Evolutionary conservation across 257 asterid species (phyloP), one percentile per base, ranked within the genome.

Genomic region (Capsicum baccatum): DNA sequence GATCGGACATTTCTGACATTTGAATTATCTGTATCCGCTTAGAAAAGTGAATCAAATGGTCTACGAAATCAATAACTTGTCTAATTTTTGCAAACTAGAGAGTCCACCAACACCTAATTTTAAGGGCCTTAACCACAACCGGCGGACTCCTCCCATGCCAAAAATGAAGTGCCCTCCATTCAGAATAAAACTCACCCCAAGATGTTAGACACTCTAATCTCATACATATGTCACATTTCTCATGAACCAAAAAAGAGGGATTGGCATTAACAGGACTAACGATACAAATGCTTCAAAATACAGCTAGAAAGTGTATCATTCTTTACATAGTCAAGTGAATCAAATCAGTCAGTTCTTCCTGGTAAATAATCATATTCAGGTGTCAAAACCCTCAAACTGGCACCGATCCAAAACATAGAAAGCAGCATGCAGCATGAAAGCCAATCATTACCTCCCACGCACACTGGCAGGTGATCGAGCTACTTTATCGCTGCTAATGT

Each of bases 401-500:
- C 63, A 52, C 48, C 19, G 26, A 33, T 76, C 26, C 64, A 50
- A 6, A 52, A 8, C 81, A 26, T 39, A 52, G 64, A 52, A 76
- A 52, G 62, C 26, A 63, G 62, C 59, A 21, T 68, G 35, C 68
- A 83, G 37, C 67, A 83, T 33, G 68, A 68, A 50, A 21, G 80
- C 21, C 68, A n/a, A 67, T 50, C 80, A 83, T 93, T 94, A 94
- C 96, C 97, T 90, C 84, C 94, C 97, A 52, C 80, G 94, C 84
- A 93, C 83, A 84, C 89, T 92, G 86, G 91, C 85, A 17, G 94
- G 98, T 66, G 97, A 96, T 35, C 92, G 91, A 48, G 85, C 88
- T 76, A 90, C 90, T 91, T 91, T 94, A 81, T 88, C 91, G 26
- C 97, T 92, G 92, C 91, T 91, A 79, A 90, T 84, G 85, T 91